Conservation (phyloP, 2,329 filamentous ascomycete species). For the Podosphaera fusca region DNA sequence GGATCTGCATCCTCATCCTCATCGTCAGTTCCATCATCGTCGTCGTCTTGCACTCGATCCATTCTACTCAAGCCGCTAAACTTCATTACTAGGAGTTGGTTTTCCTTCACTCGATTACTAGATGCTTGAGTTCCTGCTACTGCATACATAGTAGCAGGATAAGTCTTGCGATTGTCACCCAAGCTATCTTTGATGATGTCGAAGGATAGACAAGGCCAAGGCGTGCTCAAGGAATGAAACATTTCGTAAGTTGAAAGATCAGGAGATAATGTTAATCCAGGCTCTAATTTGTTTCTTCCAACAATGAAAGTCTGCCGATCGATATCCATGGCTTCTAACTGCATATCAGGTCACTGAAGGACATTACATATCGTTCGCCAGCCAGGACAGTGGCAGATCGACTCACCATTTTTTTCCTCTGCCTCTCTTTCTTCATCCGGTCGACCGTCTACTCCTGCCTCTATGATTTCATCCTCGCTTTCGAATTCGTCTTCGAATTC, state of each 20-base stretch:
- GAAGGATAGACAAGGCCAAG: slow-evolving; percentile 93
- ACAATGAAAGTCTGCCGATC: slow-evolving; percentile 93
- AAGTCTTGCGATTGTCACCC: slow-evolving; percentile 75
- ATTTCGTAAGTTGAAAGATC: slow-evolving; percentile 94
- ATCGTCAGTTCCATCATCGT: slow-evolving; percentile 46
- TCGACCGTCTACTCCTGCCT: slow-evolving; percentile 80
- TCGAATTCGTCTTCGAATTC: slow-evolving; percentile 87
- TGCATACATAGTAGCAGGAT: slow-evolving; percentile 85
- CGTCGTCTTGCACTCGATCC: slow-evolving; percentile 44
- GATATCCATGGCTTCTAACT: slow-evolving; percentile 60
- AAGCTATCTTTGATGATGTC: slow-evolving; percentile 72
- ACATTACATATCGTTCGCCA: background rate
- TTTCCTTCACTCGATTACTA: slow-evolving; percentile 49
- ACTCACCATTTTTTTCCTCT: slow-evolving; percentile 51
- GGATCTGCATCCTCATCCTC: slow-evolving; percentile 61
- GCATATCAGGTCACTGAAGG: slow-evolving; percentile 6
- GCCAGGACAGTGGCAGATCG: slow-evolving; percentile 1
- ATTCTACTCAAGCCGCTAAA: slow-evolving; percentile 78
- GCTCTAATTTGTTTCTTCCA: slow-evolving; percentile 72
- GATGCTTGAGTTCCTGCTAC: slow-evolving; percentile 90
- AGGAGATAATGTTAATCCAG: slow-evolving; percentile 74
- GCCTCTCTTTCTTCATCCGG: slow-evolving; percentile 83
- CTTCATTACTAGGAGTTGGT: slow-evolving; percentile 89
- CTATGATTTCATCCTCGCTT: slow-evolving; percentile 76
- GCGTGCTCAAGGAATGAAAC: slow-evolving; percentile 81